A percentile compares a stretch with the other conserved stretches of the same genome.
Evolutionary conservation across 2,329 filamentous ascomycete species (phyloP).

Genomic region (Leptographium wingfieldii): DNA sequence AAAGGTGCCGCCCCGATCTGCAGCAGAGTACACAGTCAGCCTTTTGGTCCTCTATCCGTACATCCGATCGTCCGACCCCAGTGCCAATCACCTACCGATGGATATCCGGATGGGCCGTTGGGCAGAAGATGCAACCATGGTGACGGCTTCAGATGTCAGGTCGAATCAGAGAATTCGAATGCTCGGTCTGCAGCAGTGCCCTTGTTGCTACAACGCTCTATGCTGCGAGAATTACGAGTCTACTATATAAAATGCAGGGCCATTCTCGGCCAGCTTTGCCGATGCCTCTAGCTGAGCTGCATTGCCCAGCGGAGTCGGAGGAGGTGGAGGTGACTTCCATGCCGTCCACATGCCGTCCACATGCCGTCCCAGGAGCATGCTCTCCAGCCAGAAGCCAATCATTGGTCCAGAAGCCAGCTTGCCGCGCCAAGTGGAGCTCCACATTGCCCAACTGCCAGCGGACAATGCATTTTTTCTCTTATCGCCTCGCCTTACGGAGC

Average conservation of each 20-base stretch:
- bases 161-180: neutral
- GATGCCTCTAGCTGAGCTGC: neutral
- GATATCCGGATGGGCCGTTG: neutral
- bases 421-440: neutral
- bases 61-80: neutral
- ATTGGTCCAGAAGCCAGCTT: neutral
- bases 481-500: neutral
- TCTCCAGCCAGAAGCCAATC: neutral
- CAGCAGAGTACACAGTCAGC: neutral
- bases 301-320: neutral
- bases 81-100: neutral
- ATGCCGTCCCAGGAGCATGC: neutral
- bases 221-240: neutral
- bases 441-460: neutral
- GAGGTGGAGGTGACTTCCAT: neutral
- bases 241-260: neutral
- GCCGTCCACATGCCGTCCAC: neutral
- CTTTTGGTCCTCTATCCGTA: neutral
- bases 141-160: neutral
- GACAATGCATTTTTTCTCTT: neutral
- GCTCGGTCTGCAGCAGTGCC: neutral
- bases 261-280: neutral
- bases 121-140: neutral
- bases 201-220: neutral
- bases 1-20: slow-evolving; percentile 5